Evolutionary conservation across 2,329 filamentous ascomycete genomes (phyloP), one percentile per base, ranked within the genome.

Genomic region (Purpureocillium lavendulum): DNA sequence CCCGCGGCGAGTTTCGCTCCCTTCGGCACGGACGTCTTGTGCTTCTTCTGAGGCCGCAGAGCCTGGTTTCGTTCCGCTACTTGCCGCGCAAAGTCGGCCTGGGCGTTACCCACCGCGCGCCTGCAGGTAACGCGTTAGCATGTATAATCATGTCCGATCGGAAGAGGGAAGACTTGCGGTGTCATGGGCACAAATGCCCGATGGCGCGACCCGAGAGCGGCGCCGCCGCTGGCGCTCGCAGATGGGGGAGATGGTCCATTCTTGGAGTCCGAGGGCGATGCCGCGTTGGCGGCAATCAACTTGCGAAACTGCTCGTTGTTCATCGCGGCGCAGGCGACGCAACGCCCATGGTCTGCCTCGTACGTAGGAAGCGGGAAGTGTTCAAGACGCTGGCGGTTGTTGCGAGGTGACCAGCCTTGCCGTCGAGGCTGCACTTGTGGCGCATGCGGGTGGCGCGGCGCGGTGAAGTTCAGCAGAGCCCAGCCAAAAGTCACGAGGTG

Each of bases 271-370:
- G 58, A 51, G 24, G 61, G 45, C 43, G 68, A 69, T 40, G 60
- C 54, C 7, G 69, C 55, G 43, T 69, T 70, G 31, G 61, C 60
- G 34, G 80, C 69, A 16, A 95, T 62, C 7, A 97, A 74, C 47
- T 84, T 83, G 40, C 92, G 83, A 55, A 98, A 98, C 54, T 96
- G 87, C 33, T 88, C 79, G 70, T 97, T 97, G 60, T 97, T 94
- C 92, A 98, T 97, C 30, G 33, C 46, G 39, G 36, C 40, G 37
- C 17, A n/a, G 21, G 21, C 21, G 21, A 10, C 21, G 21, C n/a
- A n/a, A 24, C 16, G 18, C 15, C 21, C 31, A 16, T 18, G 12
- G 17, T 17, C 28, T 30, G 29, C 6, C 13, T 30, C 7, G 29
- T 30, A 4, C 6, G n/a, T 12, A 7, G 12, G n/a, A 30, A 12